Evolutionary conservation across 2,329 filamentous ascomycete species (phyloP), one percentile per base, ranked within the genome.

Genomic region (Paraphoma sp.): DNA sequence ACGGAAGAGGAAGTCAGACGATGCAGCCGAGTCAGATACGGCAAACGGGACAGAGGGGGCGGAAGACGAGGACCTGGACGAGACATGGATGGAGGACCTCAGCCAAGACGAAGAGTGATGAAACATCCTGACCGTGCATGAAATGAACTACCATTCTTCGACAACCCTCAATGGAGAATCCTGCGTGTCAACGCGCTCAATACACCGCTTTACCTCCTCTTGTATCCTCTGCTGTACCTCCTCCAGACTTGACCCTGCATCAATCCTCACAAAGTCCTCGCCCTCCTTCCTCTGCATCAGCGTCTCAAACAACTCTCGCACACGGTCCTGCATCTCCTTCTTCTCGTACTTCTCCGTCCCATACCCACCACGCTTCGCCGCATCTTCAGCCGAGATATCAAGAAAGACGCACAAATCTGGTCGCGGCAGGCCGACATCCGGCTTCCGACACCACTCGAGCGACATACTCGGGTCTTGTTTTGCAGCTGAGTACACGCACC

Each of bases 401-500:
- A 99, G 83, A 71, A 98, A 98, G 0, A 98, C 76, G 10, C 94
- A 92, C 9, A 93, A 74, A 79, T 99, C 95, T 0, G 95, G 94
- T 4, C 90, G 86, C 1, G 95, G 94, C 0, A 99, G 83, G 0
- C 94, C 94, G 12, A 91, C 84, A 68, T 98, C 95, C 1, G 93
- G 92, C 14, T 87, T 84, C 65, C 91, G 88, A 7, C 92, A 93
- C 93, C 95, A 99, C 0, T 84, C 78, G 0, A 97, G 81, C 0
- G 84, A 80, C 11, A 97, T 83, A 1, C 81, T 76, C 0, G 88
- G 86, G 65, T 91, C 92, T 44, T 86, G 82, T 74, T 98, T 98
- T 3, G 95, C 94, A 0, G 92, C 92, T 23, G 89, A 92, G 80
- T 98, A 99, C 48, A 97, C 92, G 54, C 93, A 91, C 51, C 95